Base-by-base conservation (phyloP, 2,329 filamentous ascomycete species). In the Colletotrichum tabaci region DNA sequence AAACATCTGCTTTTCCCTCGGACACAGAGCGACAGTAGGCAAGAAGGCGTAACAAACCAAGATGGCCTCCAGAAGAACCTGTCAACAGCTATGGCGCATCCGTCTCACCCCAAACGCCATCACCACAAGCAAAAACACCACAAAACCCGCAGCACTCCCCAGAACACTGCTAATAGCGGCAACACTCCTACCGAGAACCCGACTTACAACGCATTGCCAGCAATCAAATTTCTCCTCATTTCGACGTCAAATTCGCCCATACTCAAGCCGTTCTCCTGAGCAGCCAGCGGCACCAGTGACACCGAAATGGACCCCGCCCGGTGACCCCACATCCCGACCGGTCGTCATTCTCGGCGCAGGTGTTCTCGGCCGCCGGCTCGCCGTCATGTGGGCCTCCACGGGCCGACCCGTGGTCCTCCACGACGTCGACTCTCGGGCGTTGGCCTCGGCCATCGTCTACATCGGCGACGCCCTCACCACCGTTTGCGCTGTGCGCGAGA, bases 321-420 rank as follows among this genome's bases (percentile, higher is more conserved):
- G 65, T 0, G 76, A 78, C 61, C 80, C 82, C 71, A 73, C 77
- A 4, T 75, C 76, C 3, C 82, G 83, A 4, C 81, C 83, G 6
- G 82, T 84, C 4, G 76, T 79, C 7, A 75, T 84, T n/a, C 75
- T 84, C 26, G 83, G 83, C 1, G 82, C 80, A 3, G 83, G 83
- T 13, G 81, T 83, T 30, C 77, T 84, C 1, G 83, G 83, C 46
- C 78, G 82, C 13, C 81, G 83, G 8, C 76, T 84, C 4, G 82
- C 81, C 75, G 73, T 75, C n/a, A 56, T 82, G 73, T 76, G 71
- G 78, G 64, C 76, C 74, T 74, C 82, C 74, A 72, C 78, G 74
- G 26, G 64, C 49, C 65, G 80, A 57, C 73, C 78, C 4, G 78
- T 80, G 5, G 75, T 77, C 21, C 60, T 80, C 64, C 77, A 79